These are phyloP conservation scores for Trametes versicolor DNA, from an alignment of 1,284 basidiomycete genomes.

Conservation along the genomic window DNA sequence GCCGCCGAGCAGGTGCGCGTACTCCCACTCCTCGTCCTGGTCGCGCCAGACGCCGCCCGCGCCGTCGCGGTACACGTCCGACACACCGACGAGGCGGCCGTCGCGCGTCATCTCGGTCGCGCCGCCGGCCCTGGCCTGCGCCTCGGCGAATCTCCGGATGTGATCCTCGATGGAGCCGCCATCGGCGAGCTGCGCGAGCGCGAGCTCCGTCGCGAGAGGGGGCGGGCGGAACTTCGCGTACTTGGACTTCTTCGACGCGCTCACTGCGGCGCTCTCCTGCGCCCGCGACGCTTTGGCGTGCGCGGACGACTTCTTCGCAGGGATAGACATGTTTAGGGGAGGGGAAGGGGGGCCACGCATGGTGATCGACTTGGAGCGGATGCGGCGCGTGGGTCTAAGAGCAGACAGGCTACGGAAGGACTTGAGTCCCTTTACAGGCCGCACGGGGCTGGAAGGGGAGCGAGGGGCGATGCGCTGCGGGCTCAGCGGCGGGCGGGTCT, in stretches of 20 bases:
- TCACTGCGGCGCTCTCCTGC: conserved; percentile 33
- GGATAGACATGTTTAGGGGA: conserved; percentile 10
- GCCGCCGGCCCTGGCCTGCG: conserved; percentile 56
- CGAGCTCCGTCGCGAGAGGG: conserved; percentile 68
- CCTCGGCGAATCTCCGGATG: conserved; percentile 62
- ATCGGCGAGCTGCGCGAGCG: conserved; percentile 71
- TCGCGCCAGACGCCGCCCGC: conserved; percentile 75
- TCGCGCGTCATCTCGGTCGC: conserved; percentile 36
- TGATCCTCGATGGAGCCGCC: conserved; percentile 70
- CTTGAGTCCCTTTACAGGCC: conserved; percentile 38
- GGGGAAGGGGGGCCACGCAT: conserved; percentile 34
- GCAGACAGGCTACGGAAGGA: conserved; percentile 43
- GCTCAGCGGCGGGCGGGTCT: conserved; percentile 26
- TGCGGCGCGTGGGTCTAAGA: conserved; percentile 36
- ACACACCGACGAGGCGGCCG: conserved; percentile 50
- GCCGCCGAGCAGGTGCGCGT: conserved; percentile 62
- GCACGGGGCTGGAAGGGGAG: conserved; percentile 31
- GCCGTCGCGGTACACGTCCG: conserved; percentile 64
- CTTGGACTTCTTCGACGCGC: conserved; percentile 54
- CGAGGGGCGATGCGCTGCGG: conserved; percentile 24
- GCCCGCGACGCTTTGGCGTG: conserved; percentile 32
- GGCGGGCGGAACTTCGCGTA: conserved; percentile 54
- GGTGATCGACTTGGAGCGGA: conserved; percentile 38
- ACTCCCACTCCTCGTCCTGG: conserved; percentile 74
- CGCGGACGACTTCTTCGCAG: conserved; percentile 26